Evolutionary conservation across 2,329 filamentous ascomycete genomes (phyloP).

Genomic region (Metarhizium album): DNA sequence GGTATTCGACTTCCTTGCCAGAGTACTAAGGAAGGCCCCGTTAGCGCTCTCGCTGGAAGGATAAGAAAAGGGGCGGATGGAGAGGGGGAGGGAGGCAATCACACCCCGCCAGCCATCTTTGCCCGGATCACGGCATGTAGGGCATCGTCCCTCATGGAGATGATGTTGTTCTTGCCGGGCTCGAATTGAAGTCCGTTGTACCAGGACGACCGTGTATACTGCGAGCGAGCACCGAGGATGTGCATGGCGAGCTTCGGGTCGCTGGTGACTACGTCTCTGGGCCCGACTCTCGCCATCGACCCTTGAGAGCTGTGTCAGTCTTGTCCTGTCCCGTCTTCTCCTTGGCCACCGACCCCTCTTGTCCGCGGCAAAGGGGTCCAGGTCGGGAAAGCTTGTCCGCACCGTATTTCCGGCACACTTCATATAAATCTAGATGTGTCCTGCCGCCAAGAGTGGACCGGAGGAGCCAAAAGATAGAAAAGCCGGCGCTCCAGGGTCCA

Average conservation of each 20-base stretch:
- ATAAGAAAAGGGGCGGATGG: background rate
- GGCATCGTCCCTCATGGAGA: conserved; percentile 36
- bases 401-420: conserved; percentile 25
- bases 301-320: conserved; percentile 10
- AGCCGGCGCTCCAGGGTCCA: conserved; percentile 25
- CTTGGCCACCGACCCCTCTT: background rate
- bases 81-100: conserved; percentile 11
- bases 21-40: conserved; percentile 28
- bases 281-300: conserved; percentile 22
- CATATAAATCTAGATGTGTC: conserved; percentile 24
- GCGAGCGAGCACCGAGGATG: conserved; percentile 26
- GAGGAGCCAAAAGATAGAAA: conserved; percentile 31
- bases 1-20: conserved; percentile 36
- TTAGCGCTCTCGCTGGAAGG: background rate
- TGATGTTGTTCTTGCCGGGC: conserved; percentile 36
- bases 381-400: conserved; percentile 1
- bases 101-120: conserved; percentile 40
- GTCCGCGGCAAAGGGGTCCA: no score
- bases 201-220: conserved; percentile 27
- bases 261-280: conserved; percentile 35
- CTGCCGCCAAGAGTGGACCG: conserved; percentile 19
- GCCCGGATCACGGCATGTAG: conserved; percentile 30
- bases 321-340: no score
- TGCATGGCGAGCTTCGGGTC: conserved; percentile 32
- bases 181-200: conserved; percentile 40